Evolutionary conservation across 805 yeast genomes (phyloP).

Genomic region (Lachancea quebecensis): DNA sequence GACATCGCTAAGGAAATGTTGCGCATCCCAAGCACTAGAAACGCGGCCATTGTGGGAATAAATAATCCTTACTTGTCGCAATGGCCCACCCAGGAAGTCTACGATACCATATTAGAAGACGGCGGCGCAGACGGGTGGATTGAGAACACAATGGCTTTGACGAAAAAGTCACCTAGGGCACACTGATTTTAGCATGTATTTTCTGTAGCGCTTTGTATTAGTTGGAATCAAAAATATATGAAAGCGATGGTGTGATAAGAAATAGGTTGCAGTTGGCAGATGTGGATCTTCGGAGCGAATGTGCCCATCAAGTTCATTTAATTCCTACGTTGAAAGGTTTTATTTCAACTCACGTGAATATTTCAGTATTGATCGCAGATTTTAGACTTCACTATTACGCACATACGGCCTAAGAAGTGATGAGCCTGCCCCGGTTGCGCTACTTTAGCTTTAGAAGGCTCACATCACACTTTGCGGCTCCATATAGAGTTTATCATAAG

Average conservation of each 20-base stretch:
- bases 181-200: conserved; percentile 38
- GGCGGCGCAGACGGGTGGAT: conserved; percentile 94
- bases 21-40: conserved; percentile 89
- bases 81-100: conserved; percentile 35
- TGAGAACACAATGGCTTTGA: conserved; percentile 65
- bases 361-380: background rate
- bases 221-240: background rate
- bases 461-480: background rate
- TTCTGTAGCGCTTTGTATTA: background rate
- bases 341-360: too few species aligned
- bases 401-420: background rate
- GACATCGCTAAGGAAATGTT: conserved; percentile 75
- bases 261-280: background rate
- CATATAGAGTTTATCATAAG: background rate
- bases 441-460: background rate
- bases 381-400: background rate
- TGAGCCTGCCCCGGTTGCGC: background rate
- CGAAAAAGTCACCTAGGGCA: conserved; percentile 62
- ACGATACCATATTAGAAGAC: conserved; percentile 60
- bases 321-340: too few species aligned
- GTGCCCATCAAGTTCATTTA: too few species aligned
- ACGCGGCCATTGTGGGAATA: conserved; percentile 80
- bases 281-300: background rate
- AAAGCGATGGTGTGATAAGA: background rate
- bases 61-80: conserved; percentile 31